Evolutionary conservation across 2,329 filamentous ascomycete genomes (phyloP).

Genomic region (Penicillium sp.): DNA sequence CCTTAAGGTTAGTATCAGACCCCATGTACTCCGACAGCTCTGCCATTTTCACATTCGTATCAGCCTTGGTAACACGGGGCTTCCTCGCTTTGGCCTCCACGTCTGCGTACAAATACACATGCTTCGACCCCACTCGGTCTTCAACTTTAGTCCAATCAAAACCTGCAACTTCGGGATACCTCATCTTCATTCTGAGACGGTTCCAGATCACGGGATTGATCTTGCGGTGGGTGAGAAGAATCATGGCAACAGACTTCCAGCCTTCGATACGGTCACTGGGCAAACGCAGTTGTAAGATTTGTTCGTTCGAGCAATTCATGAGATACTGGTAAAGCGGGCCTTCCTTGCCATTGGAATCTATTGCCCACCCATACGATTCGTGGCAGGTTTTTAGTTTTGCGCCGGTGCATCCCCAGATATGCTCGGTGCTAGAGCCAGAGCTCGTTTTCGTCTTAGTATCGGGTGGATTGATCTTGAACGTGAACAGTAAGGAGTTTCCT

Average conservation of each 20-base stretch:
- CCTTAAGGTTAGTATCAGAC: neutral
- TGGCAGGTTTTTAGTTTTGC: constrained; percentile 19
- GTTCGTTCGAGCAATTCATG: constrained; percentile 15
- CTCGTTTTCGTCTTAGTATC: constrained; percentile 10
- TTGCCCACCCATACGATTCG: constrained; percentile 6
- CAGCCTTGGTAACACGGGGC: neutral
- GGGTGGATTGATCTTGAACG: constrained; percentile 16
- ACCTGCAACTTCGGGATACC: constrained; percentile 19
- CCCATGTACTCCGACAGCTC: neutral
- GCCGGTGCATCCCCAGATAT: neutral
- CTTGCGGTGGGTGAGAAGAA: constrained; percentile 27
- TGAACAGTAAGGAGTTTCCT: constrained; percentile 28
- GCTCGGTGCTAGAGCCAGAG: neutral
- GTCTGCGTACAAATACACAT: neutral
- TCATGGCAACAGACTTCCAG: constrained; percentile 31
- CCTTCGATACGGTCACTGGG: constrained; percentile 22
- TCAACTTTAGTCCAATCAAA: constrained; percentile 21
- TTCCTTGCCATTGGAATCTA: neutral
- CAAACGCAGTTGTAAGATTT: constrained; percentile 24
- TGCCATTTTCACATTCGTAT: neutral
- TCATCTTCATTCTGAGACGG: constrained; percentile 19
- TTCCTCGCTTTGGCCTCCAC: neutral
- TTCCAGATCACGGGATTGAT: constrained; percentile 24
- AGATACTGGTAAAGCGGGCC: constrained; percentile 25
- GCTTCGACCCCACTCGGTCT: neutral